phyloP scores from a whole-genome alignment of 2,329 filamentous ascomycete genomes.

The Phyllosticta ampelicida region DNA sequence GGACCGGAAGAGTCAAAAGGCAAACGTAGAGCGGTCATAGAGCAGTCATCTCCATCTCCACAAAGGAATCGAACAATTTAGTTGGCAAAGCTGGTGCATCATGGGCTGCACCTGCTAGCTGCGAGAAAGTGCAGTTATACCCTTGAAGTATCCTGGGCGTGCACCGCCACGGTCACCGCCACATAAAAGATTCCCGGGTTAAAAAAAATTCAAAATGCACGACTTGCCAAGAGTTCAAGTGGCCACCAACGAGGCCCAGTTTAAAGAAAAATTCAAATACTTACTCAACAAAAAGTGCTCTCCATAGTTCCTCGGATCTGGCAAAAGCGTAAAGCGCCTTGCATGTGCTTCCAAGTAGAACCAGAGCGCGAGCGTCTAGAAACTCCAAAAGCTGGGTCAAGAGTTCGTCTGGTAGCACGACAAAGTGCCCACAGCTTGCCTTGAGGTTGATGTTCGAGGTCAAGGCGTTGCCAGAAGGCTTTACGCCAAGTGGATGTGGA shows the following conservation, averaged over 20 bases:
- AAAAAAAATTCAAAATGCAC: background rate
- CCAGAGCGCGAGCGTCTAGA: conserved; percentile 53
- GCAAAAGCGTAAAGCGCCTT: conserved; percentile 80
- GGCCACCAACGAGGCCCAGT: conserved; percentile 7
- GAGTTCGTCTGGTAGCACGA: conserved; percentile 67
- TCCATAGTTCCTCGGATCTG: conserved; percentile 80
- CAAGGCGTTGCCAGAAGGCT: conserved; percentile 77
- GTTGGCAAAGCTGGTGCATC: no score
- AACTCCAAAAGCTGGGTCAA: conserved; percentile 65
- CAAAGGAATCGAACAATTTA: no score
- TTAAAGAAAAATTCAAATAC: conserved; percentile 8
- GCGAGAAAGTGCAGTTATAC: no score
- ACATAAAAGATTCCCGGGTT: background rate
- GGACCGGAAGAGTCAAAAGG: no score
- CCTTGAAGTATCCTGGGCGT: background rate
- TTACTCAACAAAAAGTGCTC: conserved; percentile 71
- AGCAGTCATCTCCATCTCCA: no score
- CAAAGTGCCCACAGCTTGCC: conserved; percentile 53
- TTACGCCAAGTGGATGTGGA: conserved; percentile 71
- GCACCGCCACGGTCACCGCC: background rate
- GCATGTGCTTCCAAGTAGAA: conserved; percentile 64
- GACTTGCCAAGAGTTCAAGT: background rate
- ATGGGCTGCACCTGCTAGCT: no score
- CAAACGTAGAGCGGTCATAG: no score
- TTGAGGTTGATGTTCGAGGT: conserved; percentile 57